Base-by-base conservation (phyloP, 306 rosid genomes). In the Acacia crassicarpa region DNA sequence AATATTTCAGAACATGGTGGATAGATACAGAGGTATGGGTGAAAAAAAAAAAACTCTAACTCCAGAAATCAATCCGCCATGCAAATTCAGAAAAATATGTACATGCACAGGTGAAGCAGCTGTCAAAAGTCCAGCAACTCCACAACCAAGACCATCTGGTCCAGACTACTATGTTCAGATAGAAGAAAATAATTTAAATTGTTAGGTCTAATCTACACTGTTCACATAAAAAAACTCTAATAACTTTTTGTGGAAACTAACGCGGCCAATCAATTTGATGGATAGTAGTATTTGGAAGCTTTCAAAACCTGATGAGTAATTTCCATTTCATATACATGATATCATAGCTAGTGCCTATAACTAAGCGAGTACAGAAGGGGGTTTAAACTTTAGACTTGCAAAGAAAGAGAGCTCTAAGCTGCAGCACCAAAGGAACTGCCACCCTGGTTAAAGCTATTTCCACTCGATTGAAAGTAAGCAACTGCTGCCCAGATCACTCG, bases 91-190 rank as follows among this genome's bases (percentile, higher is more conserved):
- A 45, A 32, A 46, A 23, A 23, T 33, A 78, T 75, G 79, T 74
- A 92, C 97, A 97, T 92, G 97, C 88, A 94, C 85, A 61, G 98
- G 92, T 40, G 94, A 78, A 67, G 96, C 95, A 78, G 98, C 97
- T 2, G 82, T 82, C n/a, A 92, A 53, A 79, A 88, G 87, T 32
- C 94, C 94, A 2, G 89, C 96, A 40, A 94, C 92, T 8, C 98
- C 98, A 10, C 98, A 78, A 45, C 88, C 89, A 40, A 89, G 90
- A 44, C 96, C 94, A 82, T 94, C 96, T 72, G 96, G 91, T 30
- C 93, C 93, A 0, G 92, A 89, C 86, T 88, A 72, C 72, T 79
- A 86, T 61, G 80, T 76, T 87, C 94, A 74, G 88, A 58, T 40
- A 86, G 72, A 58, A 88, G 76, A 80, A 91, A 87, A 11, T 44